phyloP scores from a whole-genome alignment of 441 rosid species.

The Erodium trifolium region DNA sequence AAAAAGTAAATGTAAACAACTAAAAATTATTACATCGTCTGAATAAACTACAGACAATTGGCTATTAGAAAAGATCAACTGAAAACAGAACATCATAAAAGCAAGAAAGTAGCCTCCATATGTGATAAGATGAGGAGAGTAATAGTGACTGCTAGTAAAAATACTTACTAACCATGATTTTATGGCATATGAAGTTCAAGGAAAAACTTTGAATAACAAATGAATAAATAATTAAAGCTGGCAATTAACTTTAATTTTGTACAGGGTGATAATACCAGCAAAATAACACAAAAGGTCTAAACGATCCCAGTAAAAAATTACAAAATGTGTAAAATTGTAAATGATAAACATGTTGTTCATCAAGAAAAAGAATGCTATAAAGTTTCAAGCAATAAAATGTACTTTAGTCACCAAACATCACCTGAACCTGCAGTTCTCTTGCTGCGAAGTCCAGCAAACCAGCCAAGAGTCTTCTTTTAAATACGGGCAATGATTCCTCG shows the following conservation, averaged over 20 bases:
- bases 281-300: background rate
- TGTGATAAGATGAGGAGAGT: background rate
- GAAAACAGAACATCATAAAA: background rate
- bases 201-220: conserved; percentile 6
- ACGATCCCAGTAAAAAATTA: background rate
- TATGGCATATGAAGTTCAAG: background rate
- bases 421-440: conserved; percentile 98
- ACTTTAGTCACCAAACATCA: conserved; percentile 21
- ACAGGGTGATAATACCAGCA: background rate
- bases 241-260: background rate
- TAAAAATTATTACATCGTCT: background rate
- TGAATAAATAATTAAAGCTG: background rate
- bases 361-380: background rate
- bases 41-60: conserved; percentile 1
- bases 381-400: conserved; percentile 5
- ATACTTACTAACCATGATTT: background rate
- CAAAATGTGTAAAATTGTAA: background rate
- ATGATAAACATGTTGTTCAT: background rate
- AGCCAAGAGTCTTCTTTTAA: conserved; percentile 95
- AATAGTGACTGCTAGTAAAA: background rate
- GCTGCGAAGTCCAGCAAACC: conserved; percentile 96
- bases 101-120: background rate
- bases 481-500: conserved; percentile 91
- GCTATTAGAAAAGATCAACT: conserved; percentile 11
- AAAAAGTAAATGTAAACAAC: conserved; percentile 21